Percentiles rank a stretch among this genome's conserved stretches.
Conservation (phyloP, 306 rosid species). For the Chamaecrista fasciculata region DNA sequence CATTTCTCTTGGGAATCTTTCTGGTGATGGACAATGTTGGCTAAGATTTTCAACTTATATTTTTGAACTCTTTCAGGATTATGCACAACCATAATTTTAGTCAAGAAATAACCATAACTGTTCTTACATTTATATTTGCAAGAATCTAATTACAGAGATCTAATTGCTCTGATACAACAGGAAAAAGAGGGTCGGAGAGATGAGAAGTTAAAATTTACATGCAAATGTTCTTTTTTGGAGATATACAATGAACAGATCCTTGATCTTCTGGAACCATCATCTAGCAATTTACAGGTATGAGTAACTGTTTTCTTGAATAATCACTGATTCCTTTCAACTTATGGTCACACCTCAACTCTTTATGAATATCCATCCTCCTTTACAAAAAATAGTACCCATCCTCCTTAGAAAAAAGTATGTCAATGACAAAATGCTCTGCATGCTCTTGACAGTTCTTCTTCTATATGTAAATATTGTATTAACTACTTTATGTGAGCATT, state of each 20-base stretch:
- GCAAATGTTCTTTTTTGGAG: constrained; percentile 94
- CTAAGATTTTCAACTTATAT: constrained; percentile 9
- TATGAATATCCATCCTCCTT: constrained; percentile 16
- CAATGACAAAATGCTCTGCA: not conserved
- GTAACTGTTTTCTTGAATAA: constrained; percentile 9
- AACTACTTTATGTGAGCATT: constrained; percentile 14
- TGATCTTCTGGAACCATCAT: constrained; percentile 91
- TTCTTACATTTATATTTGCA: constrained; percentile 14
- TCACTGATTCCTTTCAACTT: not conserved
- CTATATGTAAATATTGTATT: not conserved
- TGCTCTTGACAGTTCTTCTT: not conserved
- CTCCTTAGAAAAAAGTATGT: not conserved
- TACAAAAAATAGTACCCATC: not conserved
- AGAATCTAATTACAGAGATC: constrained; percentile 18
- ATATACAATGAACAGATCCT: constrained; percentile 96
- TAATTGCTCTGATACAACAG: constrained; percentile 40
- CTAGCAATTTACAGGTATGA: constrained; percentile 83
- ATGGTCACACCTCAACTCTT: not conserved
- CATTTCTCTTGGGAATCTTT: not conserved
- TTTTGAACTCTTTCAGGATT: too few species aligned
- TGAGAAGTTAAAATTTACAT: constrained; percentile 76
- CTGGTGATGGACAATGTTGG: not conserved
- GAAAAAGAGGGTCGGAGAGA: constrained; percentile 90
- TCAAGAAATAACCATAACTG: not conserved
- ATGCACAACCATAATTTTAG: constrained; percentile 8